Evolutionary conservation across 192 early-diverging fungal species (phyloP), one percentile per base, ranked within the genome.

Genomic region (Helicostylum pulchrum): DNA sequence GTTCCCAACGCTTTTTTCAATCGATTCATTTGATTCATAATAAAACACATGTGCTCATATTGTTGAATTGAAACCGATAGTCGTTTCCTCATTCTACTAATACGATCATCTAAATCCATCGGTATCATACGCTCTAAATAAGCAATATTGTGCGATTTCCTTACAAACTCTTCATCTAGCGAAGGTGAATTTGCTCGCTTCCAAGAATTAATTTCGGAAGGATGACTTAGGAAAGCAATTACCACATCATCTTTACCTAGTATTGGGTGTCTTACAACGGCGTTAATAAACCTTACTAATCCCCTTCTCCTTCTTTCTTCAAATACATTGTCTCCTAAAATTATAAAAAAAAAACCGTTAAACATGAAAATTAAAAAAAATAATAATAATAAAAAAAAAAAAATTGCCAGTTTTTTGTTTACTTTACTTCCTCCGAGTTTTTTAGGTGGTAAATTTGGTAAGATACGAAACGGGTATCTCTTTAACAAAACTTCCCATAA

Each of bases 381-480:
- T 26, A 26, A 43, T n/a, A 19, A 42, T 2, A 63, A 7, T 7
- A 36, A 36, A 36, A 36, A 1, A 61, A 47, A n/a, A 63, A 45
- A 23, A 63, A 63, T 7, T 50, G 6, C 20, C n/a, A 31, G 26
- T 21, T 62, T 57, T 62, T 51, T 53, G 7, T 32, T 50, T 15
- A 54, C 17, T 36, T 46, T 46, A 66, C 47, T 89, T 89, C 92
- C 88, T 78, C 87, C 84, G 54, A 94, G 77, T 53, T 91, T 88
- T 66, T 97, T 97, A 0, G 93, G 95, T 52, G 95, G 95, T 7
- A 95, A 77, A 69, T 85, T 86, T 11, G 91, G 88, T 20, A 89
- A 79, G 62, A 93, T 87, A 15, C 95, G 80, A 61, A 83, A 92
- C 6, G 93, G 94, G 59, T 96, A 98, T 63, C 83, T 71, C 59